Conservation (phyloP, 2,329 filamentous ascomycete genomes). For the Emydomyces testavorans region DNA sequence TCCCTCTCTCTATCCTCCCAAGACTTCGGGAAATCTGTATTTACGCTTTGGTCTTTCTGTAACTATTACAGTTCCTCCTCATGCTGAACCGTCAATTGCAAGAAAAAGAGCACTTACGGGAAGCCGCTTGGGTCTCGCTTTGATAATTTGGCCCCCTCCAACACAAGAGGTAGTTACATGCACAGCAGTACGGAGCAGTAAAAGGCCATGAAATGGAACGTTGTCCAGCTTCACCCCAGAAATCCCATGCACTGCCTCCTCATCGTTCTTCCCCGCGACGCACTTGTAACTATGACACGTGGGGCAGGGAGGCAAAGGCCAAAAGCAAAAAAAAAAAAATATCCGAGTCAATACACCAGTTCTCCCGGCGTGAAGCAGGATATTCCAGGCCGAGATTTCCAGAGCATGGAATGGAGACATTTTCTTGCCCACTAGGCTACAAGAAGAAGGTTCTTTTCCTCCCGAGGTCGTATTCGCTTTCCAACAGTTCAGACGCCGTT, state of each 20-base stretch:
- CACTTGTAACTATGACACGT: slow-evolving; percentile 1
- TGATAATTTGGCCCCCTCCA: not conserved
- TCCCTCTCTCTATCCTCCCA: no score
- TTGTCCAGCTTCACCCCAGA: not conserved
- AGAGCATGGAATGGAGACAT: not conserved
- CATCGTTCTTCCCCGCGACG: not conserved
- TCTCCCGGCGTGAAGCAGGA: slow-evolving; percentile 10
- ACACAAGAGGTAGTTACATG: no score
- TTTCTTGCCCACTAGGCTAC: not conserved
- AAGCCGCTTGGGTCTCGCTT: no score
- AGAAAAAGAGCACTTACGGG: not conserved
- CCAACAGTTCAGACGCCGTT: no score
- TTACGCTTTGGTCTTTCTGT: no score
- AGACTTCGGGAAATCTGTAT: no score
- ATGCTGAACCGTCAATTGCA: not conserved
- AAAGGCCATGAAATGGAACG: not conserved
- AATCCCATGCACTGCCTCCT: not conserved
- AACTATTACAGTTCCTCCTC: no score
- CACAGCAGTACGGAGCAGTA: no score
- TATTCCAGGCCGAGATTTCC: slow-evolving; percentile 4
- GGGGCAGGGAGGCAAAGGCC: not conserved
- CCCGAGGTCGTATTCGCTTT: not conserved
- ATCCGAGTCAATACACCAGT: not conserved
- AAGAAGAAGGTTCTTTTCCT: not conserved
- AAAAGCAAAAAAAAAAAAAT: no score